Evolutionary conservation across 139 green algal genomes (phyloP).

Genomic region (Chlorella sorokiniana): DNA sequence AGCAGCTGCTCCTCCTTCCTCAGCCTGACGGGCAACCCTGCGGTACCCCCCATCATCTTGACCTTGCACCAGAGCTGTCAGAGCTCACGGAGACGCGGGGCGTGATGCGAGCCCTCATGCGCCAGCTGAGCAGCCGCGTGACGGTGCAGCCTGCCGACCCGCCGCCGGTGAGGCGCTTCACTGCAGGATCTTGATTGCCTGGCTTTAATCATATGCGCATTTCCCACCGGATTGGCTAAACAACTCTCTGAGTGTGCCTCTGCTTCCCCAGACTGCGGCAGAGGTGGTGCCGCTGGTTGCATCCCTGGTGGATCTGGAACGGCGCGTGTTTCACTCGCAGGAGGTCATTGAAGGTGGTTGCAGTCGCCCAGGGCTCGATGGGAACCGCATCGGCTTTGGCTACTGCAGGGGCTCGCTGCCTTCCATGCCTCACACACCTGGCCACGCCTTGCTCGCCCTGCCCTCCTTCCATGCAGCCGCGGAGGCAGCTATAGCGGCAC

Average conservation of each 20-base stretch:
- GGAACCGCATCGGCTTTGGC: neutral
- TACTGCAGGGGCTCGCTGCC: too few relatives aligned
- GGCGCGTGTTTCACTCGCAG: slow-evolving; percentile 11
- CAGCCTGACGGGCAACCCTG: neutral
- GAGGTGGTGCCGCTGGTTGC: slow-evolving; percentile 31
- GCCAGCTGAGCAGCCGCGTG: slow-evolving; percentile 14
- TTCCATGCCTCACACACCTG: neutral
- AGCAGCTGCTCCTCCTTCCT: neutral
- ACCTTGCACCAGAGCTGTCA: slow-evolving; percentile 12
- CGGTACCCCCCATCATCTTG: neutral
- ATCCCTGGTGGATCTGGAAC: slow-evolving; percentile 30
- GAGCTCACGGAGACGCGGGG: slow-evolving; percentile 22
- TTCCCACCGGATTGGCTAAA: too few relatives aligned
- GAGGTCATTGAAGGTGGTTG: slow-evolving; percentile 24
- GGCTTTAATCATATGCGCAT: neutral
- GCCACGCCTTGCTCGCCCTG: neutral
- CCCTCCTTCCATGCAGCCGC: neutral
- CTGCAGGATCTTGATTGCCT: neutral
- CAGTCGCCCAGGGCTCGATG: slow-evolving; percentile 3
- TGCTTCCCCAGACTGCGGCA: neutral
- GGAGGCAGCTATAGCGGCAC: slow-evolving; percentile 17
- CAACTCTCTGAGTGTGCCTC: neutral
- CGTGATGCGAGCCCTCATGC: slow-evolving; percentile 11
- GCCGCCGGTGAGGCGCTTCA: neutral
- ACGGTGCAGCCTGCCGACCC: neutral